Conservation (phyloP, 2,329 filamentous ascomycete genomes). For the Xylariaceae sp. region DNA sequence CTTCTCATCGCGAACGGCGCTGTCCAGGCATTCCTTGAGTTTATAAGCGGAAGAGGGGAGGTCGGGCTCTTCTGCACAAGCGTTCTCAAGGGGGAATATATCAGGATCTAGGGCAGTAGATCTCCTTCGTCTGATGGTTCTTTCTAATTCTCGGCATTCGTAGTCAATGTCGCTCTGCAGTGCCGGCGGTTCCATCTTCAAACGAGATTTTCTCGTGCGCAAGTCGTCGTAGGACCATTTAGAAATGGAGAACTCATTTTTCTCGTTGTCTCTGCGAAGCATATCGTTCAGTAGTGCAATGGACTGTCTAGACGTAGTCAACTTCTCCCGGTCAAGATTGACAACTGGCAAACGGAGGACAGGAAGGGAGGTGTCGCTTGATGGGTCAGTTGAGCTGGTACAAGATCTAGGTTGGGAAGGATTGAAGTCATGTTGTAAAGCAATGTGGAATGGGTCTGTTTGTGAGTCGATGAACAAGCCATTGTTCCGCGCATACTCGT, state of each 20-base stretch:
- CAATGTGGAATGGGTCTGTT: conserved; percentile 12
- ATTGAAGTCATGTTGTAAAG: conserved; percentile 6
- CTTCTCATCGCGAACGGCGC: conserved; percentile 13
- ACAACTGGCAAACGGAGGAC: conserved; percentile 13
- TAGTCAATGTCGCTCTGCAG: conserved; percentile 23
- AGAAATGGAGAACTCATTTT: neutral
- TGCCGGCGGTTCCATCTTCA: conserved; percentile 24
- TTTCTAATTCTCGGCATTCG: conserved; percentile 19
- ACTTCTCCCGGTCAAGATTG: conserved; percentile 12
- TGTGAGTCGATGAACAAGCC: conserved; percentile 20
- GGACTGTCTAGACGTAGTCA: conserved; percentile 13
- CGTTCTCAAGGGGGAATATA: conserved; percentile 22
- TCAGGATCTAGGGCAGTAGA: conserved; percentile 9
- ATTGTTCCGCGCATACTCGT: conserved; percentile 24
- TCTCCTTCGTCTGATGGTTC: conserved; percentile 11
- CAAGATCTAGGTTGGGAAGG: conserved; percentile 3
- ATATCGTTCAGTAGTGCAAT: conserved; percentile 10
- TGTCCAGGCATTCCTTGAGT: conserved; percentile 9
- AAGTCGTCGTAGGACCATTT: neutral
- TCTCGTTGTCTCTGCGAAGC: conserved; percentile 6
- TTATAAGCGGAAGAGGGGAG: conserved; percentile 15
- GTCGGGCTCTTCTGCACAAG: conserved; percentile 16
- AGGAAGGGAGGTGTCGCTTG: conserved; percentile 13
- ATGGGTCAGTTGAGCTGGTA: conserved; percentile 4
- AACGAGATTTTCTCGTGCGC: conserved; percentile 2